Base-by-base conservation (phyloP, 345 rosid species). In the Citrus hindsii region DNA sequence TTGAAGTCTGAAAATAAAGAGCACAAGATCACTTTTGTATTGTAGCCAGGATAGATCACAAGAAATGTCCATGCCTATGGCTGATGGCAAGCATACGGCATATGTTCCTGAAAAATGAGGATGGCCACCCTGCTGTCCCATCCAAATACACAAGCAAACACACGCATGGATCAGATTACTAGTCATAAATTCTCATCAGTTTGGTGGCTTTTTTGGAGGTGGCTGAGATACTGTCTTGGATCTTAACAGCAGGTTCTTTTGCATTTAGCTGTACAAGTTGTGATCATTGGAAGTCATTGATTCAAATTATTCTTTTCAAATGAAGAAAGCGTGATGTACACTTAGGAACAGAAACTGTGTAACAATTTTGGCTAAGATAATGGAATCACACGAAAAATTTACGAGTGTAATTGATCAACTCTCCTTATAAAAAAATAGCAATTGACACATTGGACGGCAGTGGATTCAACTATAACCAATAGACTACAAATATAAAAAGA, bases 201-300 rank as follows among this genome's bases (percentile, higher is more conserved):
- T 51, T 0, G 5, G 32, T 2, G 61, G 59, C 28, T 18, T 60
- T 64, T 67, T 28, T 16, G 33, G 78, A 56, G 37, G 42, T 38
- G 53, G 35, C 74, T 13, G 3, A 42, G 6, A n/a, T 21, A n/a
- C 10, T 24, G 64, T 65, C 69, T 46, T 13, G 21, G 67, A 27
- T 70, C 38, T 75, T 64, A 79, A 79, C 77, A 66, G 86, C 82
- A 59, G 71, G 24, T 6, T 6, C 59, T 74, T 83, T 83, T 35
- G 18, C 19, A 67, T 28, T 58, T 37, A 65, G 74, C 83, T 77
- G 83, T 56, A 24, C 55, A 63, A 73, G 77, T 51, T 74, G 62
- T 74, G 71, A 66, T 74, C 60, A 19, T 30, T 27, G 0, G 38
- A 53, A 63, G 65, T 70, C 62, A 21, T 46, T 40, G 28, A 53